Conservation (phyloP, 2,329 filamentous ascomycete species). For the Cryphonectria naterciae region DNA sequence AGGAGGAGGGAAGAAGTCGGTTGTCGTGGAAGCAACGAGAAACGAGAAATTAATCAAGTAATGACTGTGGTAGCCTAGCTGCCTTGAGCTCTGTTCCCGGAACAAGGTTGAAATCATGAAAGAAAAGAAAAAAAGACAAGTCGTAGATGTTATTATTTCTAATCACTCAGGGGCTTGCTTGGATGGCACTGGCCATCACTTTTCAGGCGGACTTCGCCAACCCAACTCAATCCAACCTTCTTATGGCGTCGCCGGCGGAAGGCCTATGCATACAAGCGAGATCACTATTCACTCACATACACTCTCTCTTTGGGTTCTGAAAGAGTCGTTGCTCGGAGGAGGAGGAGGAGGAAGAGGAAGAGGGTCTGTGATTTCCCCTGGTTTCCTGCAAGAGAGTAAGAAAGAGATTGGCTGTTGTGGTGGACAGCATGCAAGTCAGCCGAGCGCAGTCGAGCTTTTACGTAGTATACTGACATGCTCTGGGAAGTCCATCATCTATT, state of each 20-base stretch:
- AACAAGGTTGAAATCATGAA: neutral
- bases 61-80: neutral
- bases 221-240: neutral
- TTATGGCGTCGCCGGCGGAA: neutral
- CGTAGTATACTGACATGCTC: no score
- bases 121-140: no score
- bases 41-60: neutral
- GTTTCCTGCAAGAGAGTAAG: no score
- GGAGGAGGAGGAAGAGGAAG: neutral
- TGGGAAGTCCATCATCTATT: neutral
- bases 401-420: neutral
- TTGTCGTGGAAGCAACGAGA: neutral
- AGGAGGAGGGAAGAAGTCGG: neutral
- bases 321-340: neutral
- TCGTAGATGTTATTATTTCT: neutral
- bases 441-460: no score
- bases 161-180: slow-evolving; percentile 1
- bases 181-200: slow-evolving; percentile 2
- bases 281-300: neutral
- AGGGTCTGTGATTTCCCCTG: no score
- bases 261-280: neutral
- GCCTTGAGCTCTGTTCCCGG: neutral
- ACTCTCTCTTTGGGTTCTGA: no score
- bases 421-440: neutral
- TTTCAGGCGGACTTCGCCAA: neutral